Percentiles rank a stretch among this genome's conserved stretches.
Evolutionary conservation across 306 rosid genomes (phyloP).

Genomic region (Datisca glomerata): DNA sequence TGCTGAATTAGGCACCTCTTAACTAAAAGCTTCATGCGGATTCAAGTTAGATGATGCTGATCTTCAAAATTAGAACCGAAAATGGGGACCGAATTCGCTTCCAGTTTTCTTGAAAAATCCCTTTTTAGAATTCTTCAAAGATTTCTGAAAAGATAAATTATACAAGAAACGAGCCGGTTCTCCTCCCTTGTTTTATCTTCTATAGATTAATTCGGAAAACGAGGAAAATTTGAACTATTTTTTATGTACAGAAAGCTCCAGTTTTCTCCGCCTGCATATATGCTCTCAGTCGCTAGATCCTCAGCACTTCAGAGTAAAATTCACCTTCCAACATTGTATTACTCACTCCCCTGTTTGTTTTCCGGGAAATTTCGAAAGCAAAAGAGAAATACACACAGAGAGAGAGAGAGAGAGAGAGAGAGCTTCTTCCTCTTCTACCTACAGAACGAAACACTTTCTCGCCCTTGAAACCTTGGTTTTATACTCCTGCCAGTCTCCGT

Average conservation of each 20-base stretch:
- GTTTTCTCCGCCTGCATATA: not conserved
- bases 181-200: not conserved
- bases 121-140: not conserved
- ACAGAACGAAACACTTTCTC: not conserved
- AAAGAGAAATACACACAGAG: not conserved
- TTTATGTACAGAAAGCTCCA: not conserved
- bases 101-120: not conserved
- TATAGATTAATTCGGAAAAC: not conserved
- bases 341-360: not conserved
- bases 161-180: not conserved
- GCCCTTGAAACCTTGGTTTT: not conserved
- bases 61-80: not conserved
- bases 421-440: not conserved
- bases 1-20: not conserved
- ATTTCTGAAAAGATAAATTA: not conserved
- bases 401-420: constrained; percentile 1
- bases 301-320: not conserved
- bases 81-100: not conserved
- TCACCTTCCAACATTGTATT: not conserved
- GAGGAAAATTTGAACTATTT: not conserved
- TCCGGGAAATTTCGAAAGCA: not conserved
- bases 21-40: not conserved
- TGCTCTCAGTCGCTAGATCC: not conserved
- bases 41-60: not conserved
- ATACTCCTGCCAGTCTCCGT: too few relatives aligned